phyloP scores from a whole-genome alignment of 768 basidiomycete species.

The Lanmaoa pseudosensibilis region DNA sequence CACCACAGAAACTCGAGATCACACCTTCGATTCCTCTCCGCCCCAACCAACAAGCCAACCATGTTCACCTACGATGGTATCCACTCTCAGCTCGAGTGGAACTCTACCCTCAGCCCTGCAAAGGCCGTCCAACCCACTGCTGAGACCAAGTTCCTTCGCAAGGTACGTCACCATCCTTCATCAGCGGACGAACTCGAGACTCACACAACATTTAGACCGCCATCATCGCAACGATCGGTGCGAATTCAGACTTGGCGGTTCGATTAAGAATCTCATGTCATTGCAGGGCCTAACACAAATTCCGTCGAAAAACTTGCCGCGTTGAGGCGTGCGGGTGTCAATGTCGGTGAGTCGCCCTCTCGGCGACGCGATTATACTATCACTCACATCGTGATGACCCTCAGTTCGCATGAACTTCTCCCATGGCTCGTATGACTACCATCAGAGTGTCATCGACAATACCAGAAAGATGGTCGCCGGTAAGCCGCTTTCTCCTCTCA shows the following conservation, averaged over 20 bases:
- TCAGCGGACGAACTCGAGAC: background rate
- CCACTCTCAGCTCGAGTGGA: constrained; percentile 91
- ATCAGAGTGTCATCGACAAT: constrained; percentile 99
- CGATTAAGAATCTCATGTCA: constrained; percentile 5
- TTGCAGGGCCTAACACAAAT: constrained; percentile 90
- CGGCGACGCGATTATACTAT: background rate
- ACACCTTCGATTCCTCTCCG: constrained; percentile 10
- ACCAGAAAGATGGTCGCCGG: constrained; percentile 81
- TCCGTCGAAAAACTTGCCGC: constrained; percentile 81
- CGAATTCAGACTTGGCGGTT: constrained; percentile 18
- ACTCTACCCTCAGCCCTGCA: constrained; percentile 74
- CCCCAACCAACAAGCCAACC: constrained; percentile 9
- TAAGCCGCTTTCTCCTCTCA: constrained; percentile 35
- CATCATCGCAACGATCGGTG: constrained; percentile 98
- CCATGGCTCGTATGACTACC: constrained; percentile 97
- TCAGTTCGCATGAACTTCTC: constrained; percentile 99
- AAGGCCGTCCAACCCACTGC: constrained; percentile 70
- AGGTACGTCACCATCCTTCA: constrained; percentile 52
- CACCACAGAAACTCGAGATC: constrained; percentile 9
- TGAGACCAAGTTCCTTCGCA: constrained; percentile 84
- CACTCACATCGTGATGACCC: constrained; percentile 9
- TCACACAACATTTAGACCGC: constrained; percentile 62
- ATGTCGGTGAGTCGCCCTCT: constrained; percentile 73
- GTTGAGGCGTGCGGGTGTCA: constrained; percentile 90
- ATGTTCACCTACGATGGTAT: constrained; percentile 63